A percentile compares a stretch with the other conserved stretches of the same genome.
Evolutionary conservation across 192 early-diverging fungal species (phyloP).

Genomic region (Spinellus fusiger): DNA sequence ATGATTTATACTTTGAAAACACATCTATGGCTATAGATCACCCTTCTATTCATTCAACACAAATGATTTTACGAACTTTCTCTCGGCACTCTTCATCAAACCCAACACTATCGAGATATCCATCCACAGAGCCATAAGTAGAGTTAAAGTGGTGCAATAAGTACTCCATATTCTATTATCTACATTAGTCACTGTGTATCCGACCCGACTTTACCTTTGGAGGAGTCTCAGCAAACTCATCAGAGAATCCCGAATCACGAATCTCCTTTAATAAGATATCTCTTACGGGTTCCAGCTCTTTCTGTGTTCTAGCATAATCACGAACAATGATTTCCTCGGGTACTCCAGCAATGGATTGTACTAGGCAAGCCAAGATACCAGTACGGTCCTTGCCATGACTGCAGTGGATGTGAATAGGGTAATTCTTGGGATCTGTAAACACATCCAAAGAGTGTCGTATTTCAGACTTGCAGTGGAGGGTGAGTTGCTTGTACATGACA

Average conservation of each 20-base stretch:
- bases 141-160: constrained; percentile 13
- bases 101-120: constrained; percentile 17
- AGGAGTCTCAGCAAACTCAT: constrained; percentile 47
- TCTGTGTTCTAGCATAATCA: constrained; percentile 51
- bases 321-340: constrained; percentile 47
- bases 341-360: constrained; percentile 47
- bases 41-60: not conserved
- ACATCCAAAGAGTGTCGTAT: constrained; percentile 42
- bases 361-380: constrained; percentile 51
- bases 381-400: constrained; percentile 68
- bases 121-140: constrained; percentile 14
- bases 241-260: constrained; percentile 44
- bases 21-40: not conserved
- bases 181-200: not conserved
- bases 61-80: constrained; percentile 19
- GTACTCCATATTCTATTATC: constrained; percentile 21
- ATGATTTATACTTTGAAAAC: too few species aligned
- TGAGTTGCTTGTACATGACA: constrained; percentile 37
- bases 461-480: constrained; percentile 30
- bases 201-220: constrained; percentile 33
- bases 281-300: constrained; percentile 38
- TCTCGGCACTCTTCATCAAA: constrained; percentile 16
- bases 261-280: constrained; percentile 47
- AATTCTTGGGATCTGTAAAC: constrained; percentile 46
- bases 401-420: constrained; percentile 61